Evolutionary conservation across 2,329 filamentous ascomycete species (phyloP), one percentile per base, ranked within the genome.

Genomic region (Metarhizium anisopliae): DNA sequence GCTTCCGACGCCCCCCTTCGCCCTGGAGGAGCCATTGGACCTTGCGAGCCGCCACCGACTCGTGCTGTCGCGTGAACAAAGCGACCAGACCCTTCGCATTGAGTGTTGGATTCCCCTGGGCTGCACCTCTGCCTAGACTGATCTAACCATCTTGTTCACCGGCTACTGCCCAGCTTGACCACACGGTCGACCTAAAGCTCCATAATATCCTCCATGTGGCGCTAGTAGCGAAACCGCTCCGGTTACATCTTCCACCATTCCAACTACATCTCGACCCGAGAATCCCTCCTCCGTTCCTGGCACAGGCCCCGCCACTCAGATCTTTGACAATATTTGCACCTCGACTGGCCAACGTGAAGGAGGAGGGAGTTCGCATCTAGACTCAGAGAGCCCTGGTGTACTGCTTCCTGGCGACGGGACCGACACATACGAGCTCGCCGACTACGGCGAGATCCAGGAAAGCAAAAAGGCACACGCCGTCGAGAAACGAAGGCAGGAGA

Each of bases 401-500:
- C 32, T 47, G 25, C 45, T 54, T 52, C 40, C 35, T 42, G 45
- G 51, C 29, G 53, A 51, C 47, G 54, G 55, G 36, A 47, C 50
- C 47, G 64, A 69, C 47, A 60, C 63, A 38, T 75, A 72, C 66
- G 75, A 78, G 60, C 72, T 80, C 50, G 63, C 62, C 57, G 71
- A 74, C 51, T 76, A 75, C 63, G 59, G 63, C 42, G 64, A 66
- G 47, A 64, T 70, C 52, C 61, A 65, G 53, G 59, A 62, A 52
- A 66, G 66, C 47, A 62, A 65, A 52, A 60, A 67, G 57, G 60
- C 57, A 43, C 59, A 65, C 57, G 67, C 69, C 36, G 66, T 65
- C 54, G 68, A 73, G 56, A 59, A 62, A 42, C 70, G 68, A 54
- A 66, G 63, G 61, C 67, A 60, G 59, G 63, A 67, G 20, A 85